These are phyloP conservation scores for Hypoxylon perforatum DNA, from an alignment of 495 filamentous ascomycete species.

Conservation along the genomic window DNA sequence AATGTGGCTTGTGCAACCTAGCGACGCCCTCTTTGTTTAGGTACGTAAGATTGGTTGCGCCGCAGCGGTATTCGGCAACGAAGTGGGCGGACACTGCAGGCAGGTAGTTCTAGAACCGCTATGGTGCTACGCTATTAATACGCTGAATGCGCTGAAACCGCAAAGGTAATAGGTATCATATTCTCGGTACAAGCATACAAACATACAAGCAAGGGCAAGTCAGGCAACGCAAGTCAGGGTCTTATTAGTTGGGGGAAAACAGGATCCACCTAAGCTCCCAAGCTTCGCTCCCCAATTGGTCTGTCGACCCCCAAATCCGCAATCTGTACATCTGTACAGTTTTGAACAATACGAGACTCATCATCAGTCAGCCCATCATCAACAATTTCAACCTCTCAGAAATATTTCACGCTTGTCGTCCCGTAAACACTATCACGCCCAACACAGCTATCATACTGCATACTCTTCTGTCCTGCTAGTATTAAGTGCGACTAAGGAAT, in stretches of 20 bases:
- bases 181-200: too few species aligned
- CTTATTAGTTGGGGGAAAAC: not conserved
- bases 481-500: conserved; percentile 6
- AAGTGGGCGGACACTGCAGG: too few species aligned
- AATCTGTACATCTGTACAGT: conserved; percentile 41
- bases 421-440: conserved; percentile 14
- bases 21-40: conserved; percentile 4
- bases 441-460: not conserved
- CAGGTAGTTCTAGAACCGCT: conserved; percentile 7
- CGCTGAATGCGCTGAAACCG: too few species aligned
- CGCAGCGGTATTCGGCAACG: too few species aligned
- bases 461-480: conserved; percentile 1
- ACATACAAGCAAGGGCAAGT: not conserved
- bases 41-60: conserved; percentile 24
- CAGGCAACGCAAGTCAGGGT: conserved; percentile 1
- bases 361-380: conserved; percentile 25
- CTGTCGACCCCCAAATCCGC: not conserved
- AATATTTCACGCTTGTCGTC: conserved; percentile 21
- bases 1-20: conserved; percentile 20
- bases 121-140: too few species aligned
- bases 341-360: conserved; percentile 15
- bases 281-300: conserved; percentile 11
- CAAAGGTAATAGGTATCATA: too few species aligned
- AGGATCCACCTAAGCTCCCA: conserved; percentile 25
- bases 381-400: conserved; percentile 37